A percentile compares a stretch with the other conserved stretches of the same genome.
Conservation (phyloP, 257 asterid genomes). For the Prunella vulgaris region DNA sequence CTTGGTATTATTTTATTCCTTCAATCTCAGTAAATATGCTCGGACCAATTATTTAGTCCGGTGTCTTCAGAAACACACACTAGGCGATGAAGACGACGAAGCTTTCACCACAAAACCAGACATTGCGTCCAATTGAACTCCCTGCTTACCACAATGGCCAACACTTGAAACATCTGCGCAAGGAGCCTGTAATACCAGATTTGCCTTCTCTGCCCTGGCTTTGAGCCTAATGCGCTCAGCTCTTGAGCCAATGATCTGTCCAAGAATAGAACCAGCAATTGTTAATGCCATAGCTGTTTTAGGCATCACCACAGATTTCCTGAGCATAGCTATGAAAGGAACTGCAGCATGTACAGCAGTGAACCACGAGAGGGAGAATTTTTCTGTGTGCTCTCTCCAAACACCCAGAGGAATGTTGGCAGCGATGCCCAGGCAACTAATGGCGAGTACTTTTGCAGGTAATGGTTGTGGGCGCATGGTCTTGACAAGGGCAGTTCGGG, state of each 20-base stretch:
- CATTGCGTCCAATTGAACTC: constrained; percentile 34
- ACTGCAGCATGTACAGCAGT: constrained; percentile 87
- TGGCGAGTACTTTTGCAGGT: constrained; percentile 62
- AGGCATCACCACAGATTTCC: constrained; percentile 84
- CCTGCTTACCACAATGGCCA: constrained; percentile 37
- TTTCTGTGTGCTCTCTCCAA: constrained; percentile 76
- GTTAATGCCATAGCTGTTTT: constrained; percentile 82
- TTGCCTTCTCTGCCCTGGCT: constrained; percentile 41
- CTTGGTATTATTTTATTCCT: constrained; percentile 3
- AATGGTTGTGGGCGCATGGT: constrained; percentile 72
- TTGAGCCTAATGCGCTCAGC: constrained; percentile 70
- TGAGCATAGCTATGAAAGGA: constrained; percentile 84
- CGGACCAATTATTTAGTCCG: not conserved
- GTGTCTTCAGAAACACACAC: constrained; percentile 46
- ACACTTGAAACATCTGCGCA: constrained; percentile 26
- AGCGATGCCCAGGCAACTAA: constrained; percentile 66
- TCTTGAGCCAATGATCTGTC: constrained; percentile 76
- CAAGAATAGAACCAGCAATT: constrained; percentile 68
- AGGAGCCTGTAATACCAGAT: constrained; percentile 29
- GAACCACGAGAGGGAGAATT: constrained; percentile 70
- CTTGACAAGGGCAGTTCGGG: constrained; percentile 69
- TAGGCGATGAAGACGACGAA: constrained; percentile 39
- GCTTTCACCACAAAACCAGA: constrained; percentile 27
- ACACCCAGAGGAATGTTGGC: constrained; percentile 73
- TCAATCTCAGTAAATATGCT: constrained; percentile 3